phyloP scores from a whole-genome alignment of 805 yeast genomes.

The Schwanniomyces occidentalis region DNA sequence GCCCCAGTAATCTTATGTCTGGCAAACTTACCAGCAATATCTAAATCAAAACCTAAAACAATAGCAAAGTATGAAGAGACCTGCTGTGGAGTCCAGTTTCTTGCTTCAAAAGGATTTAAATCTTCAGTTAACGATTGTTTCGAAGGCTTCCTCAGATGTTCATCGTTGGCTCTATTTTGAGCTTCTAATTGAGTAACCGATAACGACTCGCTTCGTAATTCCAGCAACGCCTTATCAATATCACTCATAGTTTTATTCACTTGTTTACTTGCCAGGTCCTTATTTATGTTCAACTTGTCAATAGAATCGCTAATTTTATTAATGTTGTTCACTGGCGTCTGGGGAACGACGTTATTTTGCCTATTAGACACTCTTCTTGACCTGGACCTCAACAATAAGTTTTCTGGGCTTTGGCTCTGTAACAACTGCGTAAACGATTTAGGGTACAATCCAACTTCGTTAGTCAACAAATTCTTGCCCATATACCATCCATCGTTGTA shows the following conservation, averaged over 20 bases:
- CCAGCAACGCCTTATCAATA: slow-evolving; percentile 71
- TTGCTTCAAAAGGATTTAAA: slow-evolving; percentile 50
- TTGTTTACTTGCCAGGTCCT: slow-evolving; percentile 31
- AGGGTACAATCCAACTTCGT: slow-evolving; percentile 86
- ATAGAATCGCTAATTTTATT: slow-evolving; percentile 7
- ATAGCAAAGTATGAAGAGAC: slow-evolving; percentile 74
- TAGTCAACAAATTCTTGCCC: slow-evolving; percentile 74
- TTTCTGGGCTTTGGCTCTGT: slow-evolving; percentile 15
- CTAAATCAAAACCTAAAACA: slow-evolving; percentile 70
- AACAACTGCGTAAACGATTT: slow-evolving; percentile 75
- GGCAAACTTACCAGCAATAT: slow-evolving; percentile 75
- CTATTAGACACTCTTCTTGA: slow-evolving; percentile 44
- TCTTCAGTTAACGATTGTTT: slow-evolving; percentile 20
- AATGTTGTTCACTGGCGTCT: slow-evolving; percentile 8
- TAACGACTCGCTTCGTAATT: slow-evolving; percentile 41
- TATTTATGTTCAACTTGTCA: slow-evolving; percentile 7
- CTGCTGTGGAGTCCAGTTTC: slow-evolving; percentile 81
- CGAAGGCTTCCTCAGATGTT: slow-evolving; percentile 11
- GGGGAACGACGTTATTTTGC: slow-evolving; percentile 13
- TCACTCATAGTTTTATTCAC: slow-evolving; percentile 62
- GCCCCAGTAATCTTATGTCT: slow-evolving; percentile 88
- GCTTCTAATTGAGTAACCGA: too few relatives aligned
- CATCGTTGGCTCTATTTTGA: slow-evolving; percentile 1
- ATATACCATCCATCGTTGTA: slow-evolving; percentile 97
- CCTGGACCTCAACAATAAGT: slow-evolving; percentile 42